Percentiles rank a stretch among this genome's conserved stretches.
phyloP scores from a whole-genome alignment of 148 eudicot genomes.

The Talinum fruticosum region DNA sequence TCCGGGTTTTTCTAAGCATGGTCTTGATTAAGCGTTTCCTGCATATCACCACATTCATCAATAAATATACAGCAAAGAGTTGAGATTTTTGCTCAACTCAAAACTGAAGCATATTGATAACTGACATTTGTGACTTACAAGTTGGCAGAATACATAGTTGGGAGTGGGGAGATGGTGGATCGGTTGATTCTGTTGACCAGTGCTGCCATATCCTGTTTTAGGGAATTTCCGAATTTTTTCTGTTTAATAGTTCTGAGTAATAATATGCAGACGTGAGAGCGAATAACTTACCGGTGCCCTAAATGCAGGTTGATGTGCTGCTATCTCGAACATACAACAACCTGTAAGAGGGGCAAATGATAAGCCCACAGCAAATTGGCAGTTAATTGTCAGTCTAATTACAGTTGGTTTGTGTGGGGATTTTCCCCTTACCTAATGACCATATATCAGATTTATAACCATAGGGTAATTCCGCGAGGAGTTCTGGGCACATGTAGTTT shows the following conservation, averaged over 20 bases:
- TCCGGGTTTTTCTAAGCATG: slow-evolving; percentile 60
- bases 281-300: slow-evolving; percentile 69
- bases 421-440: slow-evolving; percentile 53
- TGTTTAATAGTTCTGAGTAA: background rate
- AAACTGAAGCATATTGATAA: background rate
- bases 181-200: slow-evolving; percentile 62
- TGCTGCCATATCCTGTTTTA: slow-evolving; percentile 43
- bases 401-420: background rate
- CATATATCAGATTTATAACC: slow-evolving; percentile 73
- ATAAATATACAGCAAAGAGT: slow-evolving; percentile 6
- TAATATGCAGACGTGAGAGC: background rate
- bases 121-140: slow-evolving; percentile 33
- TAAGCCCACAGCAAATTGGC: background rate
- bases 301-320: slow-evolving; percentile 89
- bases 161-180: slow-evolving; percentile 62
- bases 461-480: slow-evolving; percentile 64
- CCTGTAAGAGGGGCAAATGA: slow-evolving; percentile 37
- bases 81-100: background rate
- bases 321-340: slow-evolving; percentile 96
- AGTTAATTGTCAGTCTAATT: background rate
- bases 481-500: slow-evolving; percentile 72
- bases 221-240: background rate
- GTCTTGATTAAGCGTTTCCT: slow-evolving; percentile 55
- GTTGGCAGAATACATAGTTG: slow-evolving; percentile 47
- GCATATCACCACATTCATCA: slow-evolving; percentile 4